Conservation (phyloP, 768 basidiomycete species). For the Tylopilus subfusipes region DNA sequence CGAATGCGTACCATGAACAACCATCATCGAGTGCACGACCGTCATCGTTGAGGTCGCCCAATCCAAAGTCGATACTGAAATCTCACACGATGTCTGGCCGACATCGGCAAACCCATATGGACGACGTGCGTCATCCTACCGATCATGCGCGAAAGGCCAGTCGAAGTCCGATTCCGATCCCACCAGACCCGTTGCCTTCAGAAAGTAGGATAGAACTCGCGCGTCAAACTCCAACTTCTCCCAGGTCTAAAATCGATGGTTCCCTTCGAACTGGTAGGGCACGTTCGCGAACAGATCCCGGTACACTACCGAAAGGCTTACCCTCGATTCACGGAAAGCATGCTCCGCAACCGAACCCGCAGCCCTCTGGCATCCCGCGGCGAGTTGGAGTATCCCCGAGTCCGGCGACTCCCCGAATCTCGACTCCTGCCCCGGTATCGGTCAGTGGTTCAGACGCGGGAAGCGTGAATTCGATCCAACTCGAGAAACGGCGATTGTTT, state of each 20-base stretch:
- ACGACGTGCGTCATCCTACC: constrained; percentile 4
- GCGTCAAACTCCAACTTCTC: constrained; percentile 4
- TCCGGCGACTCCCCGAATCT: constrained; percentile 14
- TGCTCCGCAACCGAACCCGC: constrained; percentile 9
- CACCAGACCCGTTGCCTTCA: constrained; percentile 5
- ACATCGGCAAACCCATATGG: constrained; percentile 10
- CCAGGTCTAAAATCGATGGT: constrained; percentile 7
- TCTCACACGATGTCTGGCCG: constrained; percentile 19
- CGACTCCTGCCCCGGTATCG: constrained; percentile 2
- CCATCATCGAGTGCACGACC: constrained; percentile 9
- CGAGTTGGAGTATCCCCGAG: constrained; percentile 17
- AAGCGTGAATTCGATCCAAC: constrained; percentile 23
- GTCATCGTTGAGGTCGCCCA: constrained; percentile 25
- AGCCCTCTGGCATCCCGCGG: constrained; percentile 26
- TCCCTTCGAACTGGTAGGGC: constrained; percentile 21
- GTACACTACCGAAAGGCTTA: constrained; percentile 11
- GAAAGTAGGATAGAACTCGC: constrained; percentile 9
- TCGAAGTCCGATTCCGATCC: constrained; percentile 5
- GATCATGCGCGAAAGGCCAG: constrained; percentile 14
- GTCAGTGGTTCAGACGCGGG: constrained; percentile 30
- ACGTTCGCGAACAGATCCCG: constrained; percentile 32
- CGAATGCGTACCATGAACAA: constrained; percentile 10
- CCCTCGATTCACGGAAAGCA: constrained; percentile 4
- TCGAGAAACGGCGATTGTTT: constrained; percentile 39
- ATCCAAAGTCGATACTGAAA: constrained; percentile 33